Evolutionary conservation across 2,329 filamentous ascomycete species (phyloP), one percentile per base, ranked within the genome.

Genomic region (Xylaria sp.): DNA sequence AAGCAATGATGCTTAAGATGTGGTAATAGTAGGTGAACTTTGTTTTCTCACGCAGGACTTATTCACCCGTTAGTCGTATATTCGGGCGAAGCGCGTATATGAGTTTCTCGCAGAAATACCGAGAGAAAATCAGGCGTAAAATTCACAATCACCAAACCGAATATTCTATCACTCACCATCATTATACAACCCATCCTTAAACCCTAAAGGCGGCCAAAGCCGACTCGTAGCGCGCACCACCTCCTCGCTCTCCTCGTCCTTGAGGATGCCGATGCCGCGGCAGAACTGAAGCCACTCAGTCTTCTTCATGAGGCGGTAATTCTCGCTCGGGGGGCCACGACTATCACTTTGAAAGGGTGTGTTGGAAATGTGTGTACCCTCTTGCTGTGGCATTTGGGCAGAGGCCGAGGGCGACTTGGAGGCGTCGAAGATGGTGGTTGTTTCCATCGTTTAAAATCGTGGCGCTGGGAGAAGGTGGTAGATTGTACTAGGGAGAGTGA

Each of bases 131-230:
- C 11, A 8, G 15, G 5, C 10, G 15, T 17, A 29, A n/a, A 2
- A 17, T 10, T 4, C 9, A 7, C 7, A 46, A 29, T 11, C 11
- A 23, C 4, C 10, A 9, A 9, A 3, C 27, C 4, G 7, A 19
- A 13, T 47, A 11, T 5, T n/a, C 8, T 7, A n/a, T 41, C n/a
- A 49, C 58, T 60, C 43, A 62, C 59, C 75, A 58, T 84, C 82
- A 53, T 74, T 76, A 67, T 84, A 85, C 3, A 85, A 73, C 0
- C 83, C 83, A 11, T 73, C 75, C 5, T 78, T 78, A 67, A 85
- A 78, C 9, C 82, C 81, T 38, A 73, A 74, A 0, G 81, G 76
- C 0, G 82, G 80, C 78, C 79, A 84, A 65, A 75, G 72, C 66
- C 74, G 76, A 57, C 71, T 75, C 3, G 72, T 77, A 1, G 80